Evolutionary conservation across 2,329 filamentous ascomycete genomes (phyloP).

Genomic region (Alternaria burnsii): DNA sequence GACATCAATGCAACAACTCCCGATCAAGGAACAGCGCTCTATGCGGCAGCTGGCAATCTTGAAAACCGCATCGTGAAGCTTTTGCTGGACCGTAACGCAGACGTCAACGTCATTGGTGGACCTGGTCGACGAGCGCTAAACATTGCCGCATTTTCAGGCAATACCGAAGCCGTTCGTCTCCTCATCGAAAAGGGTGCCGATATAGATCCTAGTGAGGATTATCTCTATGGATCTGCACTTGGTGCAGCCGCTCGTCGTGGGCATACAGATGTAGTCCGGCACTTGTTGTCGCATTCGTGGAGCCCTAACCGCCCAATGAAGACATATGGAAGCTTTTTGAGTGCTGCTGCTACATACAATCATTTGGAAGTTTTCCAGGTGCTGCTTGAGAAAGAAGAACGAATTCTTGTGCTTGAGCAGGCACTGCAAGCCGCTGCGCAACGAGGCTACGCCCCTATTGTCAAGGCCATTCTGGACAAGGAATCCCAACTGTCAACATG

Average conservation of each 20-base stretch:
- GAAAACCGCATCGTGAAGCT: conserved; percentile 18
- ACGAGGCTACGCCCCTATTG: conserved; percentile 25
- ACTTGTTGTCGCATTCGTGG: conserved; percentile 29
- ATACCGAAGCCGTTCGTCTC: conserved; percentile 24
- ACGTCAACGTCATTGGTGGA: conserved; percentile 27
- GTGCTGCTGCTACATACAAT: conserved; percentile 33
- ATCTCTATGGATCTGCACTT: conserved; percentile 30
- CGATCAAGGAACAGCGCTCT: conserved; percentile 26
- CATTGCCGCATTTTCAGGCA: conserved; percentile 29
- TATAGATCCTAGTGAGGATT: conserved; percentile 32
- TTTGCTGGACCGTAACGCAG: conserved; percentile 23
- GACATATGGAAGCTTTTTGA: conserved; percentile 31
- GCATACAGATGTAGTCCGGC: conserved; percentile 27
- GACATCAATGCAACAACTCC: conserved; percentile 20
- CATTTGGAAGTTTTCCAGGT: conserved; percentile 29
- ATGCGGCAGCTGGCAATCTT: conserved; percentile 22
- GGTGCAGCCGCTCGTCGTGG: conserved; percentile 29
- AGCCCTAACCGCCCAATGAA: conserved; percentile 25
- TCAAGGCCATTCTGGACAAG: conserved; percentile 26
- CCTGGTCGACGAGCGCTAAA: conserved; percentile 23
- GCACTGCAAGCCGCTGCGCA: conserved; percentile 31
- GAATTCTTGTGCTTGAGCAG: conserved; percentile 28
- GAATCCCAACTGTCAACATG: conserved; percentile 3
- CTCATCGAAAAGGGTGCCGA: conserved; percentile 30
- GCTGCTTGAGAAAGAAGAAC: conserved; percentile 26